These are phyloP conservation scores for Emmonsiellopsis sp. DNA, from an alignment of 2,329 filamentous ascomycete genomes.

Conservation along the genomic window DNA sequence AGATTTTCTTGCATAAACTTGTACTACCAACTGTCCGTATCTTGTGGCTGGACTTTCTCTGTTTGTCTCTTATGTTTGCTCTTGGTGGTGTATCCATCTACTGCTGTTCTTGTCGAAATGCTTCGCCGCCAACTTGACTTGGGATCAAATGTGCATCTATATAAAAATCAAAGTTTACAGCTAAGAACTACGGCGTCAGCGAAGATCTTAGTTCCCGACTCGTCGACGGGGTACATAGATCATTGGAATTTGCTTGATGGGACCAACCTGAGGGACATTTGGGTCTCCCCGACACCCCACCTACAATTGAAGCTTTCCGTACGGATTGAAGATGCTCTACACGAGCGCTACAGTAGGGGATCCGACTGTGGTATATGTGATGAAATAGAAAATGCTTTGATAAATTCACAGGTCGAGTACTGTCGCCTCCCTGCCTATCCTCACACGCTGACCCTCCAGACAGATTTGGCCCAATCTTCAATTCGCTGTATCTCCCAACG, in stretches of 20 bases:
- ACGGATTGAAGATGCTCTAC: conserved; percentile 3
- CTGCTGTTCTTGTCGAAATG: not conserved
- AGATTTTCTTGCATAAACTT: not conserved
- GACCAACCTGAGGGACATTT: conserved; percentile 12
- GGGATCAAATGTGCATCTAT: conserved; percentile 8
- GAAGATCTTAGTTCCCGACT: conserved; percentile 6
- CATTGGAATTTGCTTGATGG: conserved; percentile 3
- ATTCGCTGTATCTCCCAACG: not conserved
- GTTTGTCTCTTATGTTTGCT: not conserved
- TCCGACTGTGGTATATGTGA: conserved; percentile 12
- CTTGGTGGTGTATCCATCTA: not conserved
- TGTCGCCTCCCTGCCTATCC: conserved; percentile 9
- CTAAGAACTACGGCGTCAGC: conserved; percentile 16
- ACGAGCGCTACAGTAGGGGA: not conserved
- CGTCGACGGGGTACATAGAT: not conserved
- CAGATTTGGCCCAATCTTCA: not conserved
- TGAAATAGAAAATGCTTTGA: conserved; percentile 6
- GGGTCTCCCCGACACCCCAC: conserved; percentile 21
- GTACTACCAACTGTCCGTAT: not conserved
- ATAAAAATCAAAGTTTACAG: conserved; percentile 6
- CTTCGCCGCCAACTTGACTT: conserved; percentile 2
- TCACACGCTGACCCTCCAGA: not conserved
- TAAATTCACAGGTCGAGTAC: conserved; percentile 10
- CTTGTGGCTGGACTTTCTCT: not conserved
- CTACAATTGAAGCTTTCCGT: conserved; percentile 20